Evolutionary conservation across 768 basidiomycete genomes (phyloP).

Genomic region (Leccinum boreale): DNA sequence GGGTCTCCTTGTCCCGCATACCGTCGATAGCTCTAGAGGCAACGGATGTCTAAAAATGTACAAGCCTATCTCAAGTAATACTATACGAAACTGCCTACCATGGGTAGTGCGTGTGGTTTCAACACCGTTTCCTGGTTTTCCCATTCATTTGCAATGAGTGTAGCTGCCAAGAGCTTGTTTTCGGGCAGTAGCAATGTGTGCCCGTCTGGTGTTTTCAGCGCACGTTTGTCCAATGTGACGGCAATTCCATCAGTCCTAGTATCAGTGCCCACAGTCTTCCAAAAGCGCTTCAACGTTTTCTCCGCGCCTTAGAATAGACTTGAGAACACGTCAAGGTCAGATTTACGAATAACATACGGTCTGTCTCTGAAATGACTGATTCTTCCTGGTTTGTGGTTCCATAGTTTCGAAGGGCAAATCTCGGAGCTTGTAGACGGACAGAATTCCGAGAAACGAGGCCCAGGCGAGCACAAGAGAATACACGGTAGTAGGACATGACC

Average conservation of each 20-base stretch:
- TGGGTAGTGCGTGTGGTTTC: slow-evolving; percentile 87
- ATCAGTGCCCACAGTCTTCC: slow-evolving; percentile 87
- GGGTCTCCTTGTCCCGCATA: slow-evolving; percentile 52
- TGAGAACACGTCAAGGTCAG: background rate
- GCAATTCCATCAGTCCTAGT: slow-evolving; percentile 47
- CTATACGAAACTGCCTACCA: slow-evolving; percentile 50
- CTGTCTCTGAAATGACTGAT: slow-evolving; percentile 55
- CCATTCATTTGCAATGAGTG: slow-evolving; percentile 94
- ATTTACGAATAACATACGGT: slow-evolving; percentile 43
- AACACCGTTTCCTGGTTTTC: slow-evolving; percentile 83
- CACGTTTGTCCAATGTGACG: slow-evolving; percentile 77
- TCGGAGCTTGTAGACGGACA: background rate
- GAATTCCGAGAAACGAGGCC: background rate
- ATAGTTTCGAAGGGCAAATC: slow-evolving; percentile 10
- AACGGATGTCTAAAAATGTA: slow-evolving; percentile 71
- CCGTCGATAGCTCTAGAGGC: slow-evolving; percentile 88
- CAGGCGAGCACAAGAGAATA: slow-evolving; percentile 5
- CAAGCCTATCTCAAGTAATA: slow-evolving; percentile 1
- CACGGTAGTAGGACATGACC: slow-evolving; percentile 10
- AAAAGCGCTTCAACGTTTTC: slow-evolving; percentile 84
- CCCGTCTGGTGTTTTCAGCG: slow-evolving; percentile 89
- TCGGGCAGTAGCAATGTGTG: slow-evolving; percentile 67
- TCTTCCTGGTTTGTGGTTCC: slow-evolving; percentile 33
- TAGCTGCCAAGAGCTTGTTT: slow-evolving; percentile 68
- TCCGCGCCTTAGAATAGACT: slow-evolving; percentile 63